Percentiles rank a stretch among this genome's conserved stretches.
Evolutionary conservation across 2,329 filamentous ascomycete species (phyloP).

Genomic region (Pyrenophora graminea): DNA sequence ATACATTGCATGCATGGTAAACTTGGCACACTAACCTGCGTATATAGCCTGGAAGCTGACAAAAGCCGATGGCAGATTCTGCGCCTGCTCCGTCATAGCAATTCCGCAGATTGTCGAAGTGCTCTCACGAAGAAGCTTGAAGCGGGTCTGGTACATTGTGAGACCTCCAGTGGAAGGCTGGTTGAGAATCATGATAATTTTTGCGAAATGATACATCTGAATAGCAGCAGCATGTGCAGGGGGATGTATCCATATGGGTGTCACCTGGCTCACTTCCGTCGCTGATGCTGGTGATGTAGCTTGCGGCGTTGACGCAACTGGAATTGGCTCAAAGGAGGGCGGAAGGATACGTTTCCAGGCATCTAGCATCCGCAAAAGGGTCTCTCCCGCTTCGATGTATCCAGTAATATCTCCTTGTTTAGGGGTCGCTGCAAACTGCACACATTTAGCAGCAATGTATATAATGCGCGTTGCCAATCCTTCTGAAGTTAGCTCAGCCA

Average conservation of each 20-base stretch:
- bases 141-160: conserved; percentile 52
- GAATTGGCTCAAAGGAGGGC: conserved; percentile 51
- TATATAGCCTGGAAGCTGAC: conserved; percentile 38
- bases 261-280: conserved; percentile 10
- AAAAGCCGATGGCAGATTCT: conserved; percentile 35
- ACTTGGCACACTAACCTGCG: conserved; percentile 24
- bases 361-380: conserved; percentile 54
- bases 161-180: conserved; percentile 57
- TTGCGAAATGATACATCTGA: conserved; percentile 58
- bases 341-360: conserved; percentile 55
- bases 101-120: conserved; percentile 57
- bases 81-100: conserved; percentile 48
- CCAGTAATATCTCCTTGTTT: conserved; percentile 45
- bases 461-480: conserved; percentile 59
- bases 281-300: conserved; percentile 12
- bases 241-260: conserved; percentile 36
- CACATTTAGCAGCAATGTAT: conserved; percentile 61
- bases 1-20: neutral
- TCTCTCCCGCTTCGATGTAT: conserved; percentile 52
- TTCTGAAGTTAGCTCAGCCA: conserved; percentile 53
- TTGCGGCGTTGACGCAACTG: conserved; percentile 18
- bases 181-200: conserved; percentile 58
- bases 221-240: conserved; percentile 50
- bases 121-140: conserved; percentile 52
- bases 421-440: conserved; percentile 61